A percentile compares a stretch with the other conserved stretches of the same genome.
phyloP scores from a whole-genome alignment of 257 asterid genomes.

The Gentiana straminea region DNA sequence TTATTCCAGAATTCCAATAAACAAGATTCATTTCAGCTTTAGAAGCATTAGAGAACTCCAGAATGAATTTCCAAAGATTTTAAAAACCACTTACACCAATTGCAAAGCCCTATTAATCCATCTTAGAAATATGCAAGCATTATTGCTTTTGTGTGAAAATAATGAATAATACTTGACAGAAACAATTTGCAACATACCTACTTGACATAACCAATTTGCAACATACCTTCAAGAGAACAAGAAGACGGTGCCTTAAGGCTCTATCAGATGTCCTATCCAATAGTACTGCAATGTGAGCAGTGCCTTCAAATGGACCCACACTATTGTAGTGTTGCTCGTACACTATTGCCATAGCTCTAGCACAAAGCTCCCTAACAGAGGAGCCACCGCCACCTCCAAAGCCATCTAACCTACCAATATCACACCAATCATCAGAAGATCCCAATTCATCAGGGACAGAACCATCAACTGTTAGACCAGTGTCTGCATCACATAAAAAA shows the following conservation, averaged over 20 bases:
- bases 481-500: slow-evolving; percentile 94
- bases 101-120: too few species aligned
- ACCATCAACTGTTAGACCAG: slow-evolving; percentile 94
- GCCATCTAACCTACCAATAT: slow-evolving; percentile 97
- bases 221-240: slow-evolving; percentile 84
- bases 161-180: neutral
- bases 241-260: slow-evolving; percentile 97
- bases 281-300: slow-evolving; percentile 91
- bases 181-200: slow-evolving; percentile 33
- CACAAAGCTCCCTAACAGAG: slow-evolving; percentile 98
- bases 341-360: slow-evolving; percentile 98
- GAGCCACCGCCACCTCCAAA: slow-evolving; percentile 99
- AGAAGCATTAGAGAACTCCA: too few species aligned
- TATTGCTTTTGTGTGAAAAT: too few species aligned
- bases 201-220: slow-evolving; percentile 4
- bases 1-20: too few species aligned
- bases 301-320: slow-evolving; percentile 90
- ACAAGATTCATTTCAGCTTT: too few species aligned
- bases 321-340: slow-evolving; percentile 78
- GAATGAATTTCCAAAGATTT: too few species aligned
- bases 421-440: slow-evolving; percentile 98
- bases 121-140: too few species aligned
- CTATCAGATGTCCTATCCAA: slow-evolving; percentile 98
- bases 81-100: too few species aligned
- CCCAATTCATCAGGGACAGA: slow-evolving; percentile 98